Evolutionary conservation across 2,329 filamentous ascomycete species (phyloP).

Genomic region (Scytalidium sp.): DNA sequence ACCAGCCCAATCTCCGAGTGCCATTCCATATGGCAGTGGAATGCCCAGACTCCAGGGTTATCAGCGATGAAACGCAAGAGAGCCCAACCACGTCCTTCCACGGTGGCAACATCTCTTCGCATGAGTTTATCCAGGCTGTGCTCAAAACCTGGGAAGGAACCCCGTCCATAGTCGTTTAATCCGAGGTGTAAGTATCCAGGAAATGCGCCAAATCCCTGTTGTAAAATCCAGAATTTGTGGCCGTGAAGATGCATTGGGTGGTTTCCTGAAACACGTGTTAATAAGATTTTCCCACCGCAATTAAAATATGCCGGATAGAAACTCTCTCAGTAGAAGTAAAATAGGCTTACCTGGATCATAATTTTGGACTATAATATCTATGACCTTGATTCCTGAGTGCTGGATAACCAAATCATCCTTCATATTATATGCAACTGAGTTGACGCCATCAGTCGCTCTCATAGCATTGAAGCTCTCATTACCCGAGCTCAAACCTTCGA

Average conservation of each 20-base stretch:
- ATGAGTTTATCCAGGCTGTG: constrained; percentile 35
- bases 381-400: constrained; percentile 54
- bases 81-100: constrained; percentile 53
- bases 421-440: constrained; percentile 44
- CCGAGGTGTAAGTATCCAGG: constrained; percentile 38
- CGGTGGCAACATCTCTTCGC: constrained; percentile 49
- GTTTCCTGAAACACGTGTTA: constrained; percentile 31
- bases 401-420: constrained; percentile 58
- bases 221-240: constrained; percentile 63
- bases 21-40: constrained; percentile 59
- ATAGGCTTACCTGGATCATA: constrained; percentile 52
- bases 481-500: constrained; percentile 38
- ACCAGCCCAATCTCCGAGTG: constrained; percentile 55
- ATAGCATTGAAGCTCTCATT: constrained; percentile 46
- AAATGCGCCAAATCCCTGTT: constrained; percentile 61
- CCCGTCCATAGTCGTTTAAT: constrained; percentile 31
- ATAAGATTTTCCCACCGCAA: too few relatives aligned
- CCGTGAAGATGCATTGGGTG: constrained; percentile 78
- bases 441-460: constrained; percentile 43
- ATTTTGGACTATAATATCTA: constrained; percentile 78
- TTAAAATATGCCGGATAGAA: too few relatives aligned
- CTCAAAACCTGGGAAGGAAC: constrained; percentile 31
- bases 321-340: not conserved
- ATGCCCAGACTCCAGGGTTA: constrained; percentile 55
- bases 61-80: constrained; percentile 53